A percentile compares a stretch with the other conserved stretches of the same genome.
Evolutionary conservation across 1,139 yeast genomes (phyloP).

Genomic region (Pichia sp.): DNA sequence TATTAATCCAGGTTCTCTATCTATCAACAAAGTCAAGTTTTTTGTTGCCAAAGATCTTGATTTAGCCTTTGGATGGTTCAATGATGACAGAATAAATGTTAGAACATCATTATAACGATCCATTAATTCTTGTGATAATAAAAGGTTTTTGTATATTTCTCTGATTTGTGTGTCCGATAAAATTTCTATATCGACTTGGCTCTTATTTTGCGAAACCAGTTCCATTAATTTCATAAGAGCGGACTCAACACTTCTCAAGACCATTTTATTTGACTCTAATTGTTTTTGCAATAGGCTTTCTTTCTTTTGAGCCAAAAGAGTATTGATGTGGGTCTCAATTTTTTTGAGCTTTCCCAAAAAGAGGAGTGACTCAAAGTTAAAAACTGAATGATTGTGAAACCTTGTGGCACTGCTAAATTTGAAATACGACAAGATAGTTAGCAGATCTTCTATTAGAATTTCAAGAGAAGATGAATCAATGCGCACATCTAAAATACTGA

Average conservation of each 20-base stretch:
- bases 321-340: neutral
- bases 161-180: neutral
- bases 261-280: neutral
- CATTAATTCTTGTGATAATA: constrained; percentile 30
- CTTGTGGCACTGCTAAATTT: neutral
- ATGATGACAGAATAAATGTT: constrained; percentile 42
- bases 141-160: constrained; percentile 13
- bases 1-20: constrained; percentile 49
- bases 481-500: neutral
- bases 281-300: constrained; percentile 7
- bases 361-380: neutral
- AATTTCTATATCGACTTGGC: neutral
- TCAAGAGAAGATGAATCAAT: constrained; percentile 22
- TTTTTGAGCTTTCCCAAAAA: constrained; percentile 1
- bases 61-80: constrained; percentile 54
- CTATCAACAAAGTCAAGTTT: constrained; percentile 47
- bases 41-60: constrained; percentile 63
- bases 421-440: constrained; percentile 1
- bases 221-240: neutral
- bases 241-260: neutral
- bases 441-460: neutral
- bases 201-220: constrained; percentile 3
- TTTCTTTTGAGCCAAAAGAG: neutral
- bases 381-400: neutral
- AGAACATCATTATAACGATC: constrained; percentile 52